These are phyloP conservation scores for Ustilaginoidea virens DNA, from an alignment of 2,329 filamentous ascomycete species.

Conservation along the genomic window DNA sequence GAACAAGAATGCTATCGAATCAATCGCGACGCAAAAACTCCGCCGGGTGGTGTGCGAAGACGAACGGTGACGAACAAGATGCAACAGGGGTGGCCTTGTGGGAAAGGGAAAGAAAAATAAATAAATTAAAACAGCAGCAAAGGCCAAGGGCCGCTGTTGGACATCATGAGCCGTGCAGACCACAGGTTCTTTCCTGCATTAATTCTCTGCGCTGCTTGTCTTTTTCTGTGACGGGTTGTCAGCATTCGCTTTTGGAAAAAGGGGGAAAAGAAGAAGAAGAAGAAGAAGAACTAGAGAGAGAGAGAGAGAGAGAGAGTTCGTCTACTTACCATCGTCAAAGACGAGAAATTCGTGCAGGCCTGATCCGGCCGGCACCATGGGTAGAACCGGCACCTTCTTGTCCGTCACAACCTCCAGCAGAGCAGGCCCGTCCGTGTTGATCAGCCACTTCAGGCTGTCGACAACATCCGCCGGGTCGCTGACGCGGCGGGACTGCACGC, in stretches of 20 bases:
- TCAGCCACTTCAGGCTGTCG: conserved; percentile 72
- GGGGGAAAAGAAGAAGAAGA: too few species aligned
- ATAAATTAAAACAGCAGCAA: too few species aligned
- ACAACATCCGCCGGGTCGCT: conserved; percentile 62
- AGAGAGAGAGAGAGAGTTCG: neutral
- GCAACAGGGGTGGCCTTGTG: too few species aligned
- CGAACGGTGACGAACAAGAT: too few species aligned
- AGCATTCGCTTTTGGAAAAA: conserved; percentile 15
- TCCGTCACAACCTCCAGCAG: conserved; percentile 87
- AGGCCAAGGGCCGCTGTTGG: too few species aligned
- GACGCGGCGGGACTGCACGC: conserved; percentile 58
- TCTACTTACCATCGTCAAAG: conserved; percentile 17
- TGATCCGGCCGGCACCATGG: conserved; percentile 85
- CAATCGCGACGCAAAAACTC: too few species aligned
- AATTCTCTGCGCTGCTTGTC: conserved; percentile 50
- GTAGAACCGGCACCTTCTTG: conserved; percentile 84
- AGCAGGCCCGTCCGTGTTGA: conserved; percentile 79
- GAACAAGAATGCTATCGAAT: too few species aligned
- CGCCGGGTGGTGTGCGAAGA: too few species aligned
- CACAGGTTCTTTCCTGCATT: conserved; percentile 47
- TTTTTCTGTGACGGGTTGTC: conserved; percentile 36
- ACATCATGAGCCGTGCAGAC: conserved; percentile 22
- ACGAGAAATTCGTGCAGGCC: conserved; percentile 79
- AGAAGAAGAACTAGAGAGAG: too few species aligned
- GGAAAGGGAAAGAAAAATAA: too few species aligned